Conservation (phyloP, 495 filamentous ascomycete species). For the Articulospora tetracladia region DNA sequence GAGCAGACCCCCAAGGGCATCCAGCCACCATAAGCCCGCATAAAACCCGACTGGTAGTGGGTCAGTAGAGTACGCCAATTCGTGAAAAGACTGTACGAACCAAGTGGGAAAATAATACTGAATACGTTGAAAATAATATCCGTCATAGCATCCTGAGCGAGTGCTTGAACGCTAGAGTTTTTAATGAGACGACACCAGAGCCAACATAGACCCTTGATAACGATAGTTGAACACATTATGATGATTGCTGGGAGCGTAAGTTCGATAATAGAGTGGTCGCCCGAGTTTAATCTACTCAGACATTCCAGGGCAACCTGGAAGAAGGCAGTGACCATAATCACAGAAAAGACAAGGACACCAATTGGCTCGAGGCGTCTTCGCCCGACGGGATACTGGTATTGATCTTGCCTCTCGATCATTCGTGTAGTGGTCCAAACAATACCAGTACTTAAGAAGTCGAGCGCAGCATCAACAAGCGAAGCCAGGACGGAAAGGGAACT, state of each 20-base stretch:
- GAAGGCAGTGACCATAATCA: slow-evolving; percentile 87
- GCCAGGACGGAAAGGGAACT: slow-evolving; percentile 86
- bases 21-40: slow-evolving; percentile 77
- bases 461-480: slow-evolving; percentile 79
- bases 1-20: slow-evolving; percentile 77
- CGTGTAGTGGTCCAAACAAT: slow-evolving; percentile 83
- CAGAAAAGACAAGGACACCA: slow-evolving; percentile 75
- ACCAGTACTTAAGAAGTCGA: slow-evolving; percentile 83
- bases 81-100: slow-evolving; percentile 37
- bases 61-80: neutral
- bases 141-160: slow-evolving; percentile 43
- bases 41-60: slow-evolving; percentile 62
- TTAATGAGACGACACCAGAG: slow-evolving; percentile 86
- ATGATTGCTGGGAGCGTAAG: slow-evolving; percentile 68
- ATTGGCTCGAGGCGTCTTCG: slow-evolving; percentile 72
- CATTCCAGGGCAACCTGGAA: slow-evolving; percentile 78
- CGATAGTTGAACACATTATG: slow-evolving; percentile 79
- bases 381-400: slow-evolving; percentile 80
- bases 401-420: slow-evolving; percentile 70
- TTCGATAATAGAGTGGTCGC: slow-evolving; percentile 64
- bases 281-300: slow-evolving; percentile 56
- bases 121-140: slow-evolving; percentile 89
- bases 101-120: slow-evolving; percentile 78
- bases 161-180: slow-evolving; percentile 83
- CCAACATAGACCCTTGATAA: slow-evolving; percentile 83